Conservation (phyloP, 2,329 filamentous ascomycete species). For the Zasmidium cellare region DNA sequence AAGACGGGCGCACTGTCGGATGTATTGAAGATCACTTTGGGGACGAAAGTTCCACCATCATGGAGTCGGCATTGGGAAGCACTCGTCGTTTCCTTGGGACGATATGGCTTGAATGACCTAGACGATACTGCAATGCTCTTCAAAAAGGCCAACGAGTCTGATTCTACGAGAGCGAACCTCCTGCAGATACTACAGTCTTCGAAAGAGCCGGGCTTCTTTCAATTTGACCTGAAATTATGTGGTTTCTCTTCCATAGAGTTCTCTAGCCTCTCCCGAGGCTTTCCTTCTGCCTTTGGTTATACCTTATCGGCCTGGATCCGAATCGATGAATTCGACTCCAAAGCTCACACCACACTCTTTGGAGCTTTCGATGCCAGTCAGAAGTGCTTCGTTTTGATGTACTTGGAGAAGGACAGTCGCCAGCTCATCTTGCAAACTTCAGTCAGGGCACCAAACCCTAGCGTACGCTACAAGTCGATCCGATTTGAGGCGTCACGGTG, state of each 20-base stretch:
- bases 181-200: conserved; percentile 73
- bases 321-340: conserved; percentile 80
- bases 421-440: conserved; percentile 97
- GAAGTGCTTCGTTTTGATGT: conserved; percentile 89
- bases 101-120: conserved; percentile 75
- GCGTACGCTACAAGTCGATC: conserved; percentile 86
- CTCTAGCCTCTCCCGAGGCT: conserved; percentile 77
- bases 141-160: conserved; percentile 53
- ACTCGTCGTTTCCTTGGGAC: conserved; percentile 60
- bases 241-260: conserved; percentile 91
- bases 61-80: conserved; percentile 12
- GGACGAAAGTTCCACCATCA: neutral
- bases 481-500: conserved; percentile 74
- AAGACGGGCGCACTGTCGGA: conserved; percentile 17
- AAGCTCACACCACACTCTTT: conserved; percentile 90
- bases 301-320: conserved; percentile 88
- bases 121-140: conserved; percentile 80
- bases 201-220: conserved; percentile 78
- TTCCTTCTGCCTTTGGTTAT: conserved; percentile 84
- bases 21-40: conserved; percentile 5
- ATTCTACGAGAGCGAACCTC: conserved; percentile 65
- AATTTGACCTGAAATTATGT: conserved; percentile 87
- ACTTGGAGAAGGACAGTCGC: conserved; percentile 87
- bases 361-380: conserved; percentile 90
- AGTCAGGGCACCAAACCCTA: conserved; percentile 79